Evolutionary conservation across 257 asterid genomes (phyloP).

Genomic region (Lycium barbarum): DNA sequence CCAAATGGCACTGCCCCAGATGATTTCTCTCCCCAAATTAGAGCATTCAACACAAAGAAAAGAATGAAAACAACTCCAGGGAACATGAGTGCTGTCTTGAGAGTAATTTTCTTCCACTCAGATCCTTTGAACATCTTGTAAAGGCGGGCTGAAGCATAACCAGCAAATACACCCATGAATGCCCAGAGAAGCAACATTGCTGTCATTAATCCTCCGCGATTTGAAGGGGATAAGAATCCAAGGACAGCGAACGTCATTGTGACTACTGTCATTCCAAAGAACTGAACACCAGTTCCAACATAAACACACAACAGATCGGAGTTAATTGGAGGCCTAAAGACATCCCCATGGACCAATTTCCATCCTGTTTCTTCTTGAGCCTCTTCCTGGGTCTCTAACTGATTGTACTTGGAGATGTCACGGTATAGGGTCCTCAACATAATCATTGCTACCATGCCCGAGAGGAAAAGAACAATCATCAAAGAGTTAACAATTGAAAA

Average conservation of each 20-base stretch:
- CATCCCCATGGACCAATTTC: slow-evolving; percentile 93
- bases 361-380: slow-evolving; percentile 98
- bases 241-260: slow-evolving; percentile 84
- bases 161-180: slow-evolving; percentile 90
- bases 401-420: slow-evolving; percentile 86
- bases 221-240: slow-evolving; percentile 90
- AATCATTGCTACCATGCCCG: slow-evolving; percentile 97
- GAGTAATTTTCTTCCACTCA: slow-evolving; percentile 88
- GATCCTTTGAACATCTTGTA: slow-evolving; percentile 92
- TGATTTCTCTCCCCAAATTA: slow-evolving; percentile 90
- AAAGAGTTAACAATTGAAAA: slow-evolving; percentile 87
- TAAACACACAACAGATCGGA: slow-evolving; percentile 79
- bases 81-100: slow-evolving; percentile 77
- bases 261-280: slow-evolving; percentile 78
- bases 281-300: slow-evolving; percentile 91
- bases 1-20: slow-evolving; percentile 95
- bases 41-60: slow-evolving; percentile 77
- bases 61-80: slow-evolving; percentile 67
- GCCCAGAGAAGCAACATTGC: slow-evolving; percentile 95
- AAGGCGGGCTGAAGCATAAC: slow-evolving; percentile 82
- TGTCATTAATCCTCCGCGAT: slow-evolving; percentile 91
- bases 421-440: slow-evolving; percentile 89
- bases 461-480: slow-evolving; percentile 88
- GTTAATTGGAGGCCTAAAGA: slow-evolving; percentile 84
- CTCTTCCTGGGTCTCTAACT: slow-evolving; percentile 92